Evolutionary conservation across 108 stramenopile genomes (phyloP).

Genomic region (Nitzschia sp.): DNA sequence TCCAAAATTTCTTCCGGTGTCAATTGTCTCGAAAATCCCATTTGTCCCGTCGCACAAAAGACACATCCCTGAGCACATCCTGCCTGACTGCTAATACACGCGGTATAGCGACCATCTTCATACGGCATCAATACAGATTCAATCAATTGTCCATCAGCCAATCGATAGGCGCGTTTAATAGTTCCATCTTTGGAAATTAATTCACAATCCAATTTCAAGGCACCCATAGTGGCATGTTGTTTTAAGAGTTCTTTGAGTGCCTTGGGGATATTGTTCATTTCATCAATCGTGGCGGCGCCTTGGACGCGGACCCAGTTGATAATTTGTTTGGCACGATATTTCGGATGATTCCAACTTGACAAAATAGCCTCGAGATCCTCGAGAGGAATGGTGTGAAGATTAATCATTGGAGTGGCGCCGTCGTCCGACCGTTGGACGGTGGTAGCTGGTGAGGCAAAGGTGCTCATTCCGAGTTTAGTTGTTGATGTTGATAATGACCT

Average conservation of each 20-base stretch:
- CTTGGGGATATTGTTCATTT: constrained; percentile 90
- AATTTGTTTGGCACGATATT: constrained; percentile 90
- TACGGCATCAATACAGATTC: constrained; percentile 98
- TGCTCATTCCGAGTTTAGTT: no score
- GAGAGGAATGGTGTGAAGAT: constrained; percentile 61
- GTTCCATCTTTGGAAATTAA: constrained; percentile 89
- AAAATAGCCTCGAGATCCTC: constrained; percentile 62
- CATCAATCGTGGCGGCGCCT: constrained; percentile 69
- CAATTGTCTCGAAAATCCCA: constrained; percentile 94
- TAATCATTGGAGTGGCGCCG: constrained; percentile 28
- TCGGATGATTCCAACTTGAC: constrained; percentile 64
- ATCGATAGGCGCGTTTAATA: constrained; percentile 86
- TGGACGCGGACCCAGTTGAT: constrained; percentile 78
- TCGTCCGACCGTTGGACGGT: no score
- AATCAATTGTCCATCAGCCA: constrained; percentile 90
- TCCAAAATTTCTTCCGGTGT: constrained; percentile 92
- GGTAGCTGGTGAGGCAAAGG: no score
- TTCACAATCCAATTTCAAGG: constrained; percentile 66
- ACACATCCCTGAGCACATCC: constrained; percentile 97
- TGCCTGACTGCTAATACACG: constrained; percentile 95
- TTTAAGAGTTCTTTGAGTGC: constrained; percentile 59
- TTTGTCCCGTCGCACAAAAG: constrained; percentile 93
- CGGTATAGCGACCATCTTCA: constrained; percentile 92
- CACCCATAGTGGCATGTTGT: constrained; percentile 51
- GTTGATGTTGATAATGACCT: background rate